Percentiles rank a stretch among this genome's conserved stretches.
phyloP scores from a whole-genome alignment of 306 rosid species.

The Pachyrhizus erosus region DNA sequence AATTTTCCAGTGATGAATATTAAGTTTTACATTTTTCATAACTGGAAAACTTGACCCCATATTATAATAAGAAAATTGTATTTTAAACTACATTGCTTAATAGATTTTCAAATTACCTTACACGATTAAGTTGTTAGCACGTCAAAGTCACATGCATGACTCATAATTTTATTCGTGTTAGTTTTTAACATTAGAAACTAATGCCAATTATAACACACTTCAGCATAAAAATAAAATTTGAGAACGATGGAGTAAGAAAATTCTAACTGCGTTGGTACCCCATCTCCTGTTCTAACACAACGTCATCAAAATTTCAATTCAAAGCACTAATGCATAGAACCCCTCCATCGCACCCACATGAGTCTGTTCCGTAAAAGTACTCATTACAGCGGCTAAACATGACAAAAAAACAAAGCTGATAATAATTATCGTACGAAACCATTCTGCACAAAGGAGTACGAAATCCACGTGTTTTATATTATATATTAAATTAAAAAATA shows the following conservation, averaged over 20 bases:
- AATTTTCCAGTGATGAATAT: not conserved
- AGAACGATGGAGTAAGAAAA: not conserved
- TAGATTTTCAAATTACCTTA: slow-evolving; percentile 2
- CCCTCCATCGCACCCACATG: not conserved
- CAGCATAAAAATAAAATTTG: not conserved
- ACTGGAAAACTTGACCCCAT: not conserved
- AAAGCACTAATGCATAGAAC: not conserved
- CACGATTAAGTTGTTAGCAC: slow-evolving; percentile 5
- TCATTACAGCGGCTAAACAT: not conserved
- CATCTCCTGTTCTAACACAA: not conserved
- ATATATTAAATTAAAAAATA: not conserved
- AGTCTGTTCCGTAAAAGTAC: not conserved
- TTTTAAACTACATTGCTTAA: not conserved
- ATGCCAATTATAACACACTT: not conserved
- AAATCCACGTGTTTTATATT: not conserved
- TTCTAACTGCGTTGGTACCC: not conserved
- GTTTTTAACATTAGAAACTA: slow-evolving; percentile 34
- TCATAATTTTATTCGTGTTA: not conserved
- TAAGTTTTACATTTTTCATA: slow-evolving; percentile 25
- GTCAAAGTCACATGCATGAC: slow-evolving; percentile 7
- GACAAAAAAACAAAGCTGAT: not conserved
- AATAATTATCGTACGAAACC: not conserved
- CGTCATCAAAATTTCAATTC: not conserved
- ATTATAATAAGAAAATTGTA: not conserved
- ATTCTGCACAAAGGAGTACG: not conserved